A percentile compares a stretch with the other conserved stretches of the same genome.
Evolutionary conservation across 768 basidiomycete species (phyloP).

Genomic region (Amanita jacksonii): DNA sequence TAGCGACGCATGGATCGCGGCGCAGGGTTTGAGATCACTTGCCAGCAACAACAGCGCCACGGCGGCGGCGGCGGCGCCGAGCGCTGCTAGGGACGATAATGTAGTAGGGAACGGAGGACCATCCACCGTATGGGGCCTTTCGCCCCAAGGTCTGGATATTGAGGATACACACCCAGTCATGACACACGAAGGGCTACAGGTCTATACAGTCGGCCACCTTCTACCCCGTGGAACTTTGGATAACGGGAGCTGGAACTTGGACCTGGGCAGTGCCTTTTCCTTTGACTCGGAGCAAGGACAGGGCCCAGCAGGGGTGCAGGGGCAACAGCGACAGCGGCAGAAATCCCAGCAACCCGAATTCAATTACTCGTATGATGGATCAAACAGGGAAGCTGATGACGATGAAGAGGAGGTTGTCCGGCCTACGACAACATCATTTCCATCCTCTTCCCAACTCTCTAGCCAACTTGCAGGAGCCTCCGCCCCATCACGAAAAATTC

Average conservation of each 20-base stretch:
- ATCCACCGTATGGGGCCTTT: constrained; percentile 11
- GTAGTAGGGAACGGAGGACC: too few relatives aligned
- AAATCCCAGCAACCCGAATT: too few relatives aligned
- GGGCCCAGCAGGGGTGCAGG: constrained; percentile 10
- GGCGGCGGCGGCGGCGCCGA: too few relatives aligned
- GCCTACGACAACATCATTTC: constrained; percentile 18
- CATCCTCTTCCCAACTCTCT: background rate
- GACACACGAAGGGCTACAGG: constrained; percentile 61
- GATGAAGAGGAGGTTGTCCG: constrained; percentile 29
- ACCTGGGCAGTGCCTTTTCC: constrained; percentile 23
- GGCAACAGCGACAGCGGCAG: constrained; percentile 14
- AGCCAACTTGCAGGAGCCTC: constrained; percentile 14
- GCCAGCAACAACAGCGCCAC: too few relatives aligned
- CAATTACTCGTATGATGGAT: constrained; percentile 5
- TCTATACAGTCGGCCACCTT: constrained; percentile 73
- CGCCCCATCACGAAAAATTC: constrained; percentile 34
- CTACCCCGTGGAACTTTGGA: constrained; percentile 49
- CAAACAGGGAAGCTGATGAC: background rate
- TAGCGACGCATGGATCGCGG: constrained; percentile 6
- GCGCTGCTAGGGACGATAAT: too few relatives aligned
- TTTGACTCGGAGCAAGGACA: constrained; percentile 13
- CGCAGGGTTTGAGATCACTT: background rate
- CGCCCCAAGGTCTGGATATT: constrained; percentile 4
- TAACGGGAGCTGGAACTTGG: constrained; percentile 56
- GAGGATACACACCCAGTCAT: constrained; percentile 13